Conservation (phyloP, 768 basidiomycete species). For the Rhodocollybia butyracea region DNA sequence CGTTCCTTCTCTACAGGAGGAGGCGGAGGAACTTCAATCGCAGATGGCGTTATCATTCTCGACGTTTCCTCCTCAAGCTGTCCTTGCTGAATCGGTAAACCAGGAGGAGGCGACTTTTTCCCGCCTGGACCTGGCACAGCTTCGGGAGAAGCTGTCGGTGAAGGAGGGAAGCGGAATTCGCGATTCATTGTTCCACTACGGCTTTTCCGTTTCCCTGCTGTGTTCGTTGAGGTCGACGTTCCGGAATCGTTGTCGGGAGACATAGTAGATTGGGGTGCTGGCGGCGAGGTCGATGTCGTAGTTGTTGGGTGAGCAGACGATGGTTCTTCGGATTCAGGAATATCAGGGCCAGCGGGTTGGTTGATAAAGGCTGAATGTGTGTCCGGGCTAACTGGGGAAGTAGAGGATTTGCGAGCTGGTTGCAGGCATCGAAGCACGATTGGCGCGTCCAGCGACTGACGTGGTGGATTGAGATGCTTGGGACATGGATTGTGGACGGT, state of each 20-base stretch:
- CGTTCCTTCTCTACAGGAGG: constrained; percentile 76
- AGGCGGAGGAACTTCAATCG: constrained; percentile 76
- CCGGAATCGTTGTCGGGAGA: constrained; percentile 32
- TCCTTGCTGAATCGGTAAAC: constrained; percentile 27
- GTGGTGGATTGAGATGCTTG: constrained; percentile 45
- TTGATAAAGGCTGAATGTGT: constrained; percentile 37
- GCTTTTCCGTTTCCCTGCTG: constrained; percentile 37
- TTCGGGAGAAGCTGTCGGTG: constrained; percentile 27
- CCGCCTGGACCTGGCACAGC: constrained; percentile 11
- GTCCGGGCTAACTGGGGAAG: constrained; percentile 35
- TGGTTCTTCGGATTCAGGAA: not conserved
- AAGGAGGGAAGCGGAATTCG: constrained; percentile 68
- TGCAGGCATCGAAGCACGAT: constrained; percentile 68
- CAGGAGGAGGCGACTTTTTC: constrained; percentile 14
- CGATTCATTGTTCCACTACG: constrained; percentile 75
- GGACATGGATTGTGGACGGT: constrained; percentile 75
- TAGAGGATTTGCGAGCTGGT: constrained; percentile 40
- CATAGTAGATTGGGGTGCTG: not conserved
- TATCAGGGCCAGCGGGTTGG: constrained; percentile 21
- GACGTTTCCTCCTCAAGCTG: constrained; percentile 14
- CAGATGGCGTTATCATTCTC: constrained; percentile 52
- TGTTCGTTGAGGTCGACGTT: constrained; percentile 13
- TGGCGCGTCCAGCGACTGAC: constrained; percentile 34
- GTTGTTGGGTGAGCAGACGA: not conserved
- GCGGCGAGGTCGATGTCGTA: not conserved